Percentiles rank a stretch among this genome's conserved stretches.
Conservation (phyloP, 1,284 basidiomycete species). For the Tremellales sp. region DNA sequence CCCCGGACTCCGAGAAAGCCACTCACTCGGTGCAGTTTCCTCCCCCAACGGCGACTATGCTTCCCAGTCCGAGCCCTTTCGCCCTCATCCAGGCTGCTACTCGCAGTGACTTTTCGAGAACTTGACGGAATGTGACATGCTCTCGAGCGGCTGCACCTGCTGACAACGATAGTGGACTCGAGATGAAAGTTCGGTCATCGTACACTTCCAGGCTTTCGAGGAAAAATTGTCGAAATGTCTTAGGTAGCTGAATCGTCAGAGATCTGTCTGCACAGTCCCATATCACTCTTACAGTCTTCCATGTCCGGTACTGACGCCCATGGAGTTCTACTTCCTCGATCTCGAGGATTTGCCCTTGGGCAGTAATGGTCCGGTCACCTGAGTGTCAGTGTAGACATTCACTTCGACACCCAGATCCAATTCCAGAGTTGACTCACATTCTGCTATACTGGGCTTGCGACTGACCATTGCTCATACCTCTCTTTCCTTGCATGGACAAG, state of each 20-base stretch:
- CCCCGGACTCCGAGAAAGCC: background rate
- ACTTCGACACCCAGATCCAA: too few relatives aligned
- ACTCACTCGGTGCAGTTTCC: constrained; percentile 34
- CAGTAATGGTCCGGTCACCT: constrained; percentile 38
- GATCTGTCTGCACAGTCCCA: background rate
- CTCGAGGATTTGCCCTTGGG: constrained; percentile 35
- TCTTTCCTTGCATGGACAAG: background rate
- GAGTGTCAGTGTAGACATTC: background rate
- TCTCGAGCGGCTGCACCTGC: constrained; percentile 9
- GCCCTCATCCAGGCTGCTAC: constrained; percentile 31
- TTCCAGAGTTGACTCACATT: constrained; percentile 13
- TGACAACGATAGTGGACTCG: constrained; percentile 18
- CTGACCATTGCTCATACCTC: background rate
- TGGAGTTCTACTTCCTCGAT: constrained; percentile 28
- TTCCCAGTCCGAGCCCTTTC: constrained; percentile 26
- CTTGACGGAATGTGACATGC: constrained; percentile 26
- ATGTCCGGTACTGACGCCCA: constrained; percentile 24
- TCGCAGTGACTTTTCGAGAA: constrained; percentile 15
- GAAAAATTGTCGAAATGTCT: constrained; percentile 34
- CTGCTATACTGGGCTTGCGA: constrained; percentile 12
- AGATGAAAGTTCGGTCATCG: constrained; percentile 28
- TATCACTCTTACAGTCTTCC: constrained; percentile 35
- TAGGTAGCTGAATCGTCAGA: constrained; percentile 23
- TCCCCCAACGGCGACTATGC: constrained; percentile 35
- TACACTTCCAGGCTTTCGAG: constrained; percentile 17